Percentiles rank a stretch among this genome's conserved stretches.
Conservation (phyloP, 495 filamentous ascomycete species). For the Pseudomonodictys pantanalensis region DNA sequence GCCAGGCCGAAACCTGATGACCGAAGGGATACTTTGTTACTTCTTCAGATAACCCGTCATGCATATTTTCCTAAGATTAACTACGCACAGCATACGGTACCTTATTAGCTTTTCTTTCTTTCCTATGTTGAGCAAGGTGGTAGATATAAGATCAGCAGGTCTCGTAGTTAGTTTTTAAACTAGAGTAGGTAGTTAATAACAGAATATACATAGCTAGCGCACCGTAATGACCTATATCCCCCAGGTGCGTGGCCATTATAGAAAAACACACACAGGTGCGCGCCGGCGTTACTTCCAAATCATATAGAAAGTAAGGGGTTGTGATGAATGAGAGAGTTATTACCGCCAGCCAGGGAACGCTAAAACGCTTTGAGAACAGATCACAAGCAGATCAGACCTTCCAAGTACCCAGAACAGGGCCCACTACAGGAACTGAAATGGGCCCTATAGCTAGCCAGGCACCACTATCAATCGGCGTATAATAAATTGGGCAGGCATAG, state of each 20-base stretch:
- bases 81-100: conserved; percentile 6
- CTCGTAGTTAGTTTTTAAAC: conserved; percentile 5
- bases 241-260: conserved; percentile 24
- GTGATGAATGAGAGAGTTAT: neutral
- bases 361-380: neutral
- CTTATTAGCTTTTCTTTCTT: conserved; percentile 21
- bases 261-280: conserved; percentile 20
- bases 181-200: conserved; percentile 13
- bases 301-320: neutral
- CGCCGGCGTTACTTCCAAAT: neutral
- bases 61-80: too few species aligned
- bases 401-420: too few species aligned
- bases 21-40: too few species aligned
- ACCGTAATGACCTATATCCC: conserved; percentile 23
- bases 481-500: neutral
- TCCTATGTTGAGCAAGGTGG: conserved; percentile 30
- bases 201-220: conserved; percentile 24
- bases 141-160: conserved; percentile 26
- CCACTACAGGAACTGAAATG: neutral
- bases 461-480: too few species aligned
- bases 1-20: too few species aligned
- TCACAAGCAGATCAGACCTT: neutral
- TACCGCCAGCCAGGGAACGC: neutral
- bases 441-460: too few species aligned
- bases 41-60: too few species aligned